Percentiles rank a stretch among this genome's conserved stretches.
phyloP scores from a whole-genome alignment of 1,284 basidiomycete genomes.

The Thelephora terrestris region DNA sequence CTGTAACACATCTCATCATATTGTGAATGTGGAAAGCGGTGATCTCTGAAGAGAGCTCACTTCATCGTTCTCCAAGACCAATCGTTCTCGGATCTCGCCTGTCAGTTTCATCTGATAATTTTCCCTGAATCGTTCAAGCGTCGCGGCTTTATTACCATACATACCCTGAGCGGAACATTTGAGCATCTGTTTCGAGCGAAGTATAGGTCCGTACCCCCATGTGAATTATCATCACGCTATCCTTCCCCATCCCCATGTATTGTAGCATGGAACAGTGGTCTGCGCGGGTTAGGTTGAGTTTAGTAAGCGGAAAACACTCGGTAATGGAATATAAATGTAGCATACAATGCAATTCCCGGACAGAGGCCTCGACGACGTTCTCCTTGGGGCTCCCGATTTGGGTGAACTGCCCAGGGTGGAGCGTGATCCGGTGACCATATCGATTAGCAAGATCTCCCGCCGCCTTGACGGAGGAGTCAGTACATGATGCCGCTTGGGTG shows the following conservation, averaged over 20 bases:
- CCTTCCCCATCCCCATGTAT: slow-evolving; percentile 65
- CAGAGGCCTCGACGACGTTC: slow-evolving; percentile 62
- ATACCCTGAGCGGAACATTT: slow-evolving; percentile 38
- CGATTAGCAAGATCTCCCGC: slow-evolving; percentile 69
- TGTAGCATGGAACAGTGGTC: slow-evolving; percentile 84
- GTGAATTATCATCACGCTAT: slow-evolving; percentile 77
- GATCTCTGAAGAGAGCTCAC: slow-evolving; percentile 24
- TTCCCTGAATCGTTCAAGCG: slow-evolving; percentile 65
- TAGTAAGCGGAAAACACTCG: too few relatives aligned
- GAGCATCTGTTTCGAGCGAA: background rate
- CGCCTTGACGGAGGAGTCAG: slow-evolving; percentile 23
- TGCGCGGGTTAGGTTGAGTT: slow-evolving; percentile 7
- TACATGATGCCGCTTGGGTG: background rate
- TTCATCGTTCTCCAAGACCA: slow-evolving; percentile 91
- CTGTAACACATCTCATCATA: slow-evolving; percentile 68
- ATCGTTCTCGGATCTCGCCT: slow-evolving; percentile 53
- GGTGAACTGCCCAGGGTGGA: slow-evolving; percentile 83
- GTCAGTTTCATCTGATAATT: slow-evolving; percentile 54
- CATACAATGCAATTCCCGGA: slow-evolving; percentile 64
- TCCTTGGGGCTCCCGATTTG: slow-evolving; percentile 74
- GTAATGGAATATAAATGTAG: background rate
- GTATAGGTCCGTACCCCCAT: slow-evolving; percentile 33
- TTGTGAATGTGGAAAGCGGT: background rate
- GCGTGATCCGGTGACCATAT: slow-evolving; percentile 75
- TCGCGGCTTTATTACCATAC: slow-evolving; percentile 68